Evolutionary conservation across 345 rosid species (phyloP), one percentile per base, ranked within the genome.

Genomic region (Punica granatum): DNA sequence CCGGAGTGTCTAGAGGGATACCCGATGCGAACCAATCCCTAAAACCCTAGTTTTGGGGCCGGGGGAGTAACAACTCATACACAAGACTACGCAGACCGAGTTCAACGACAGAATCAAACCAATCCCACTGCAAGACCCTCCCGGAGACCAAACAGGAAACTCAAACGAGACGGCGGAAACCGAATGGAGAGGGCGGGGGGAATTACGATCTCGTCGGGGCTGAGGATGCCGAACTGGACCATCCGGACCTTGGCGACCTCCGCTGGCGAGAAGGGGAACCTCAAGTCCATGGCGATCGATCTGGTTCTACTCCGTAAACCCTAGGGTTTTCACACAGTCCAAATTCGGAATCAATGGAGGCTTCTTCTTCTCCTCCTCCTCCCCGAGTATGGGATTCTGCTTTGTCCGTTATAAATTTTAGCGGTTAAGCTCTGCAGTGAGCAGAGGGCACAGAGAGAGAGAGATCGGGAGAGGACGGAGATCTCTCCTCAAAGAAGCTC

Each of bases 131-230:
- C n/a, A 11, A 6, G 23, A 46, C 23, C 18, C 23, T 51, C 28
- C 21, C 28, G 10, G 28, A 33, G 33, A 21, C 69, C 60, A 12
- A 46, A 11, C 42, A 32, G 39, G 28, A 66, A 66, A 65, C 44
- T 28, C 59, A 42, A 66, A 43, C 48, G 33, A 66, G 56, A 49
- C 13, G 3, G 13, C 26, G 11, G 61, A 1, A 12, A 7, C 3
- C 34, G 15, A 13, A 18, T 56, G 28, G 30, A 28, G 37, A 39
- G 68, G 60, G 18, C 9, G 18, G 46, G 33, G 70, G 65, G 18
- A 66, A 74, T 88, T 90, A 91, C 99, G 54, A 94, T 94, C 81
- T 94, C 95, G 28, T 91, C 99, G 67, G 99, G 97, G 70, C 96
- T 88, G 77, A 94, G 82, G 34, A 94, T 89, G 74, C 99, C 92